Conservation (phyloP, 2,329 filamentous ascomycete species). For the Xylaria digitata region DNA sequence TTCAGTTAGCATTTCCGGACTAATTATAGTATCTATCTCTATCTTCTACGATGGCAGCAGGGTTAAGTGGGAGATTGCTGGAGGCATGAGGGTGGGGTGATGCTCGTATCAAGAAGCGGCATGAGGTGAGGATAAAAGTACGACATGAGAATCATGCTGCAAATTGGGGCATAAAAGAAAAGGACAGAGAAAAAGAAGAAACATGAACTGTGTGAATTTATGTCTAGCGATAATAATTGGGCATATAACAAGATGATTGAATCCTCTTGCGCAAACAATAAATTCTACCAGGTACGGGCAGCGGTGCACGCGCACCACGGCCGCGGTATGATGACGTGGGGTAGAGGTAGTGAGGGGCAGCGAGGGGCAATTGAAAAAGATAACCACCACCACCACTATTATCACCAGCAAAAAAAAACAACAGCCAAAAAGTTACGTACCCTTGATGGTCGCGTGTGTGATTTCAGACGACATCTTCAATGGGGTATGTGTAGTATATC, state of each 20-base stretch:
- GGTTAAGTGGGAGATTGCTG: neutral
- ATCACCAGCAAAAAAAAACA: neutral
- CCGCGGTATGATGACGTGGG: conserved; percentile 1
- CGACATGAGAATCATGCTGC: neutral
- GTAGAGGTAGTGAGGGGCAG: no score
- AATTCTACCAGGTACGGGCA: neutral
- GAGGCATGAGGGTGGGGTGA: neutral
- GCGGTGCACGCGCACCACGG: no score
- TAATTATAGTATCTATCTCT: neutral
- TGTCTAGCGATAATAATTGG: neutral
- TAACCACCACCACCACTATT: neutral
- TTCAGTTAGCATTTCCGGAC: conserved; percentile 30
- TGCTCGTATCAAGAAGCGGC: neutral
- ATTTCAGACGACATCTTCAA: conserved; percentile 63
- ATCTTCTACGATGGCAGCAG: neutral
- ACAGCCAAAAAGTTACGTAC: conserved; percentile 54
- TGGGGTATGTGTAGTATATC: conserved; percentile 6
- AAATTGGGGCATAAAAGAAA: no score
- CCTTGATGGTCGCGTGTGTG: conserved; percentile 68
- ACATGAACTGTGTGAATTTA: neutral
- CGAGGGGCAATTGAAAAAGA: conserved; percentile 31
- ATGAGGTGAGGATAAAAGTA: neutral
- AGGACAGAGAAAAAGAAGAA: conserved; percentile 1
- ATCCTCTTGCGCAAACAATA: neutral
- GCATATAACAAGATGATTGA: neutral